Percentiles rank a stretch among this genome's conserved stretches.
Conservation (phyloP, 2,329 filamentous ascomycete genomes). For the Dothideomycetidae sp. region DNA sequence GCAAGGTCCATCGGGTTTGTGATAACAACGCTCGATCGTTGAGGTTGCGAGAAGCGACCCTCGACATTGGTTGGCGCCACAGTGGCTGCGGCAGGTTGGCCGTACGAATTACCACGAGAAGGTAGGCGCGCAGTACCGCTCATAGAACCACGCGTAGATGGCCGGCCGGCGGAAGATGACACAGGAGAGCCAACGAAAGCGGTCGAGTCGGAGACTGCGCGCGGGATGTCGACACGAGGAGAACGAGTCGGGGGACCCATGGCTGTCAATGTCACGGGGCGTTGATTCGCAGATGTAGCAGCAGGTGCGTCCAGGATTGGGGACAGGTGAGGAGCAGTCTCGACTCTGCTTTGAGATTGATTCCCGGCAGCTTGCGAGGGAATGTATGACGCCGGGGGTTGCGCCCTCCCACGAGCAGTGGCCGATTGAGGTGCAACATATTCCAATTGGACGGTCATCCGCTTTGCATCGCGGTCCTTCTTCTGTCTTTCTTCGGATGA, state of each 20-base stretch:
- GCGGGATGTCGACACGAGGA: slow-evolving; percentile 32
- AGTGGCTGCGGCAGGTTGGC: slow-evolving; percentile 73
- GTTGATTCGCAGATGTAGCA: slow-evolving; percentile 6
- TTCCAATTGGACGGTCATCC: slow-evolving; percentile 90
- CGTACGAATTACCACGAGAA: slow-evolving; percentile 63
- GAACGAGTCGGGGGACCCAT: slow-evolving; percentile 25
- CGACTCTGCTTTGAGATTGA: slow-evolving; percentile 36
- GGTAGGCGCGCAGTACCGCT: slow-evolving; percentile 46
- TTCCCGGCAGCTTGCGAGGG: slow-evolving; percentile 17
- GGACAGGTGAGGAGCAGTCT: slow-evolving; percentile 27
- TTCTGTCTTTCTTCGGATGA: slow-evolving; percentile 53
- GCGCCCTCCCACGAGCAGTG: slow-evolving; percentile 55
- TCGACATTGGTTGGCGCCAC: slow-evolving; percentile 81
- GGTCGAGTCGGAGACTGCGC: slow-evolving; percentile 35
- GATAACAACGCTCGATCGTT: slow-evolving; percentile 53
- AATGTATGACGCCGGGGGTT: slow-evolving; percentile 15
- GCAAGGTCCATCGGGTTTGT: slow-evolving; percentile 47
- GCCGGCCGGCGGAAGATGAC: slow-evolving; percentile 36
- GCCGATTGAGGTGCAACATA: slow-evolving; percentile 86
- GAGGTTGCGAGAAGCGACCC: slow-evolving; percentile 70
- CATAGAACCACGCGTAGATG: slow-evolving; percentile 70
- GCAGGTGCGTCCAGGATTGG: slow-evolving; percentile 22
- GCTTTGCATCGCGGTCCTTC: slow-evolving; percentile 64
- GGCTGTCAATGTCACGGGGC: slow-evolving; percentile 11
- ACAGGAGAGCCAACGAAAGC: slow-evolving; percentile 28